These are phyloP conservation scores for Mycena latifolia DNA, from an alignment of 768 basidiomycete genomes.

Conservation along the genomic window DNA sequence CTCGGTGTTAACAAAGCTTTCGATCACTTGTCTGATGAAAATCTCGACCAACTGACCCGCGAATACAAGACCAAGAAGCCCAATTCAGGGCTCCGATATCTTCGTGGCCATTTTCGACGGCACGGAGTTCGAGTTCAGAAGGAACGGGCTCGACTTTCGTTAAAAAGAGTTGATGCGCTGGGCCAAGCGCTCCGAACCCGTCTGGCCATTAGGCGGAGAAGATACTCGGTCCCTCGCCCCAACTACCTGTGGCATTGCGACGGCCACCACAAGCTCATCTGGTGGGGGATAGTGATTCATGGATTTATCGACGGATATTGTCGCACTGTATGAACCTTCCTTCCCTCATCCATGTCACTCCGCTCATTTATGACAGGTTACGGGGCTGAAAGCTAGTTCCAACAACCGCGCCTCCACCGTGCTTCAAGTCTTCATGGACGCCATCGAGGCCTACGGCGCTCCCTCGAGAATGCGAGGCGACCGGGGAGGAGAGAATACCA, in stretches of 20 bases:
- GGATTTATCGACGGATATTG: constrained; percentile 1
- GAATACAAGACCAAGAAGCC: too few species aligned
- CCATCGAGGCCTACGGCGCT: constrained; percentile 26
- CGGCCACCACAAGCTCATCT: too few species aligned
- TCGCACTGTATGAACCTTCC: not conserved
- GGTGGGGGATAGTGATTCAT: not conserved
- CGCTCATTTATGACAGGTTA: constrained; percentile 3
- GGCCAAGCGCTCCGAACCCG: too few species aligned
- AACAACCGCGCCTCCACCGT: constrained; percentile 33
- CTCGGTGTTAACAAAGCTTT: too few species aligned
- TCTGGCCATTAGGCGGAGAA: not conserved
- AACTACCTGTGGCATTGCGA: not conserved
- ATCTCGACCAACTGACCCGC: too few species aligned
- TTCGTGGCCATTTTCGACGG: too few species aligned
- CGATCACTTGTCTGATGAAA: too few species aligned
- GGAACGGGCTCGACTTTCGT: too few species aligned
- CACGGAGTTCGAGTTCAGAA: too few species aligned
- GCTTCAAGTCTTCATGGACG: constrained; percentile 30
- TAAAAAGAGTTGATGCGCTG: not conserved
- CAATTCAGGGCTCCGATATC: too few species aligned
- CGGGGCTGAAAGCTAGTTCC: constrained; percentile 29
- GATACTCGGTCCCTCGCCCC: not conserved
- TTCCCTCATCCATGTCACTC: not conserved
- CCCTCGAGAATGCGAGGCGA: too few species aligned
- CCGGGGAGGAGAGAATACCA: too few species aligned